Evolutionary conservation across 176 grass and related monocot genomes (phyloP).

Genomic region (Lolium rigidum): DNA sequence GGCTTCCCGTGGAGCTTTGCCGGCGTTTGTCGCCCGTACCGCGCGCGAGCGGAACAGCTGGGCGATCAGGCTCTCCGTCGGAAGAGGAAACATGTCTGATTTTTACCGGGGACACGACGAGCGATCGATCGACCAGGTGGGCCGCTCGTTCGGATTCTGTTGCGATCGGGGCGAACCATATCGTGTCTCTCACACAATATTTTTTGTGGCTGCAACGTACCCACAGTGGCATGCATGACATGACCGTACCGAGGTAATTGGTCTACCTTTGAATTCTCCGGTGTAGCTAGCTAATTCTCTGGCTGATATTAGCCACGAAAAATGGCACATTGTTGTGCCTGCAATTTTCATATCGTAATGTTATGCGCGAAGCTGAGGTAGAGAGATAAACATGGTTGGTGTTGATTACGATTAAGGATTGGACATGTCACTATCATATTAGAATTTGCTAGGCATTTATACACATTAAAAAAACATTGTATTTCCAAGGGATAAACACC

Average conservation of each 20-base stretch:
- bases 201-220: neutral
- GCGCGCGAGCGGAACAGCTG: neutral
- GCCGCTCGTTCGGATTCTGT: conserved; percentile 9
- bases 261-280: no score
- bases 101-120: neutral
- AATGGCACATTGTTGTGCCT: no score
- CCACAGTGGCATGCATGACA: neutral
- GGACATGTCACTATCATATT: neutral
- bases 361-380: neutral
- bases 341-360: no score
- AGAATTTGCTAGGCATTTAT: neutral
- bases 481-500: neutral
- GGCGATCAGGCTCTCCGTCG: neutral
- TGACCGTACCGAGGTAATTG: no score
- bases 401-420: neutral
- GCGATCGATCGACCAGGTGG: neutral
- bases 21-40: neutral
- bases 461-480: neutral
- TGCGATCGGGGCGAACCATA: neutral
- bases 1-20: neutral
- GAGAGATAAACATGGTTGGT: neutral
- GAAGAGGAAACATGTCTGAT: neutral
- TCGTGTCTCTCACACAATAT: neutral
- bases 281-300: no score
- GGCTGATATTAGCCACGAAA: no score